These are phyloP conservation scores for Extremus antarcticus DNA, from an alignment of 495 filamentous ascomycete genomes.

Conservation along the genomic window DNA sequence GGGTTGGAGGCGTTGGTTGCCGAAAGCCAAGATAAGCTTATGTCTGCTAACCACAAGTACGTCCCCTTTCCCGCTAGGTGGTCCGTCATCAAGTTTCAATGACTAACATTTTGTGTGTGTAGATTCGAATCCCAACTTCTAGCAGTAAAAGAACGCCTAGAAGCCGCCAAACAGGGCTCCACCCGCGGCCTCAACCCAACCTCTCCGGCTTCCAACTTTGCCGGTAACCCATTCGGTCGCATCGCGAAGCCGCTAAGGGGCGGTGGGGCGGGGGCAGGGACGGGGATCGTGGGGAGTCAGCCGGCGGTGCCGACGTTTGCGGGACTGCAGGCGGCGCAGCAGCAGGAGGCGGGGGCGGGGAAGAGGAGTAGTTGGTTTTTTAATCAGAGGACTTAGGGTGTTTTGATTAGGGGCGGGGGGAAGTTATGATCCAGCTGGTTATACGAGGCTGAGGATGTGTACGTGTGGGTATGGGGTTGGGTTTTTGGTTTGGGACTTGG, in stretches of 20 bases:
- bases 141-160: conserved; percentile 92
- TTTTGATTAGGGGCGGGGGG: background rate
- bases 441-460: background rate
- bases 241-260: conserved; percentile 97
- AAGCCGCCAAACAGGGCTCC: conserved; percentile 83
- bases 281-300: background rate
- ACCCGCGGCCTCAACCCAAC: conserved; percentile 55
- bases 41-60: conserved; percentile 88
- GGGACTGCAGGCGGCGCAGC: conserved; percentile 19
- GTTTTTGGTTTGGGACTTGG: background rate
- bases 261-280: conserved; percentile 49
- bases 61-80: conserved; percentile 22
- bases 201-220: conserved; percentile 20
- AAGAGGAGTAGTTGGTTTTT: conserved; percentile 36
- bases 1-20: conserved; percentile 83
- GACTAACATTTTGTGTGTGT: conserved; percentile 2
- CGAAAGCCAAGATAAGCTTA: conserved; percentile 95
- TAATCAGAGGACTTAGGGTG: conserved; percentile 29
- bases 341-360: conserved; percentile 15
- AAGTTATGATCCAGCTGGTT: background rate
- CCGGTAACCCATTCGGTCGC: conserved; percentile 31
- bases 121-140: conserved; percentile 96
- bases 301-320: conserved; percentile 20
- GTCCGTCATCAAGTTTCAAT: background rate
- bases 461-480: background rate